These are phyloP conservation scores for Asterochloris sp. DNA, from an alignment of 139 green algal species.

Conservation along the genomic window DNA sequence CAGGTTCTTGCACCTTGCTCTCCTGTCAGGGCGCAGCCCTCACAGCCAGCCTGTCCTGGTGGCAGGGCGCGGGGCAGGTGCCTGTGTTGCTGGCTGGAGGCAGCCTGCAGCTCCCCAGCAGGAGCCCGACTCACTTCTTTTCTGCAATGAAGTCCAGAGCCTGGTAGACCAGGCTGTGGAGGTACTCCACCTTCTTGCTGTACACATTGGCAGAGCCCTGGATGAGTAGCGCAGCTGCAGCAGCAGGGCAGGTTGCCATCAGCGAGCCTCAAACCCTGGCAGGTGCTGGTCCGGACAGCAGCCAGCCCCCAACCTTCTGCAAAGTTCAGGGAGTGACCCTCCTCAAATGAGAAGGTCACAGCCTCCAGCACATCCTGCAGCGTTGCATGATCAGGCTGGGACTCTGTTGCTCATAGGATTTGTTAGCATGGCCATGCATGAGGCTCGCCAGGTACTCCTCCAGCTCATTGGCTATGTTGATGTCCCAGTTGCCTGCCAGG, in stretches of 20 bases:
- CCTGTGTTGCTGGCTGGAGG: too few species aligned
- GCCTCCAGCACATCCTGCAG: constrained; percentile 60
- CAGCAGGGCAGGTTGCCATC: not conserved
- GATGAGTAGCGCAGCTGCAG: constrained; percentile 50
- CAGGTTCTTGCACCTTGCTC: not conserved
- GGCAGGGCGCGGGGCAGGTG: too few species aligned
- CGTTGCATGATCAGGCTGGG: not conserved
- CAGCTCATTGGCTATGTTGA: constrained; percentile 82
- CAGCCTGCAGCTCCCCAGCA: not conserved
- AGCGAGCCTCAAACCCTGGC: not conserved
- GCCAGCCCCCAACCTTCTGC: constrained; percentile 55
- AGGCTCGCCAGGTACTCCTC: constrained; percentile 74
- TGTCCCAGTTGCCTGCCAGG: constrained; percentile 80
- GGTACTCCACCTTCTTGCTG: constrained; percentile 86
- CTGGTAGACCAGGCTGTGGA: constrained; percentile 76
- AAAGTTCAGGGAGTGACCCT: constrained; percentile 67
- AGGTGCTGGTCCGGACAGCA: not conserved
- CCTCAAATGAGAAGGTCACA: constrained; percentile 70
- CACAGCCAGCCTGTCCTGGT: too few species aligned
- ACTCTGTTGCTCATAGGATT: not conserved
- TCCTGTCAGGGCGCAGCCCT: not conserved
- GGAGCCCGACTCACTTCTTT: constrained; percentile 16
- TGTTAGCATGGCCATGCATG: not conserved
- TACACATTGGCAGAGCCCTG: constrained; percentile 82
- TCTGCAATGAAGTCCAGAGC: constrained; percentile 52